A percentile compares a stretch with the other conserved stretches of the same genome.
phyloP scores from a whole-genome alignment of 345 rosid genomes.

The Gossypium turneri region DNA sequence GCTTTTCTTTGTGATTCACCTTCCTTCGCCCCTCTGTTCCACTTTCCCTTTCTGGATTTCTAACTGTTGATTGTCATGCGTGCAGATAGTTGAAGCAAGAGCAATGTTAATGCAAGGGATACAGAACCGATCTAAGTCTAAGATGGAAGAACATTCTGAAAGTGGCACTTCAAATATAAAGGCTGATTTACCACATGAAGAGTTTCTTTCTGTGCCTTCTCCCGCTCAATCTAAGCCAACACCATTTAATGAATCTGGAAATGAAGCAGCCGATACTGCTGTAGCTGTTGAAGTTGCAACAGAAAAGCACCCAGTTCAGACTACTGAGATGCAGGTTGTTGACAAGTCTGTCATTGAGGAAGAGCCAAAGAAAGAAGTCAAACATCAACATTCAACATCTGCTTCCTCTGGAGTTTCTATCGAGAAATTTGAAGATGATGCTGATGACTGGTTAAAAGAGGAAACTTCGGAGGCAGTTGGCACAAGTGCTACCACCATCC shows the following conservation, averaged over 20 bases:
- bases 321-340: conserved; percentile 43
- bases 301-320: conserved; percentile 48
- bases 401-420: conserved; percentile 33
- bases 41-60: background rate
- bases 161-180: conserved; percentile 22
- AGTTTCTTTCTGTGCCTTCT: conserved; percentile 39
- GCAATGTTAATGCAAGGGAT: conserved; percentile 61
- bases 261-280: conserved; percentile 32
- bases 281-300: conserved; percentile 39
- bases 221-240: conserved; percentile 38
- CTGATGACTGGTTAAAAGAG: conserved; percentile 87
- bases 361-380: conserved; percentile 30
- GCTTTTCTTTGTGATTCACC: background rate
- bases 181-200: conserved; percentile 29
- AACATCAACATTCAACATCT: conserved; percentile 27
- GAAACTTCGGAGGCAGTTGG: conserved; percentile 54
- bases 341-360: conserved; percentile 79
- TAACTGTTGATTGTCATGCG: conserved; percentile 5
- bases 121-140: conserved; percentile 30
- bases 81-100: conserved; percentile 84
- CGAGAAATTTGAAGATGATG: conserved; percentile 68
- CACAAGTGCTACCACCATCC: conserved; percentile 38
- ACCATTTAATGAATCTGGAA: conserved; percentile 37
- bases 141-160: conserved; percentile 24
- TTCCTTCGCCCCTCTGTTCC: background rate